Conservation (phyloP, 2,329 filamentous ascomycete genomes). For the Colletotrichum chrysophilum region DNA sequence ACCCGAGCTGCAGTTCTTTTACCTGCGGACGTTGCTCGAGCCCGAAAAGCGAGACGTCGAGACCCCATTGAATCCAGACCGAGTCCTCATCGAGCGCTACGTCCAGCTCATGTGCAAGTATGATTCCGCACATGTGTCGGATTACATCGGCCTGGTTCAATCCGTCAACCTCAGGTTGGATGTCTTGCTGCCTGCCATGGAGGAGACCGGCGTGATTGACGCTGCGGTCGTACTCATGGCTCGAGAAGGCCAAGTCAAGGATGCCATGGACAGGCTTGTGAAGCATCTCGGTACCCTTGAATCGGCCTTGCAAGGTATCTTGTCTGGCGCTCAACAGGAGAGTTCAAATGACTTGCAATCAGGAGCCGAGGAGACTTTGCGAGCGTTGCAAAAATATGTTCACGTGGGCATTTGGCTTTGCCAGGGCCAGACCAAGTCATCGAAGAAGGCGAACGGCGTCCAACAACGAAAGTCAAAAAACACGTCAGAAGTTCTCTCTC, state of each 20-base stretch:
- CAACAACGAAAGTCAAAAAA: conserved; percentile 56
- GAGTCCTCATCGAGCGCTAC: conserved; percentile 79
- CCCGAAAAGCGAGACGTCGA: conserved; percentile 37
- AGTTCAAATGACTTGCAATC: conserved; percentile 60
- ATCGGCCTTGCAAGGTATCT: conserved; percentile 75
- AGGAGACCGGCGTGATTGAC: conserved; percentile 88
- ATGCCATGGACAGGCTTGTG: conserved; percentile 86
- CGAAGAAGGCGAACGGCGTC: conserved; percentile 48
- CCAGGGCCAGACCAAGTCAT: conserved; percentile 77
- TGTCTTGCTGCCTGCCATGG: conserved; percentile 83
- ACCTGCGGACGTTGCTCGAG: conserved; percentile 79
- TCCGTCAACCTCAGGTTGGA: conserved; percentile 76
- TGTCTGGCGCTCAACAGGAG: conserved; percentile 65
- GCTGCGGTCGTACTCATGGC: conserved; percentile 91
- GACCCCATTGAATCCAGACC: conserved; percentile 40
- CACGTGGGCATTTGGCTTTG: conserved; percentile 97
- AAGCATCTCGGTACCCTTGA: conserved; percentile 81
- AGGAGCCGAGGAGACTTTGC: conserved; percentile 75
- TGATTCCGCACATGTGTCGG: conserved; percentile 80
- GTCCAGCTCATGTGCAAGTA: conserved; percentile 91
- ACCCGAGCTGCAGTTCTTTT: conserved; percentile 73
- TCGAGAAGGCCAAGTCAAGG: conserved; percentile 80
- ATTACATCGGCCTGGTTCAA: conserved; percentile 80
- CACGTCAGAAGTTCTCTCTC: conserved; percentile 48
- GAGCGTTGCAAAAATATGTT: conserved; percentile 84